Percentiles rank a stretch among this genome's conserved stretches.
Conservation (phyloP, 2,329 filamentous ascomycete species). For the Malbranchea cinnamomea region DNA sequence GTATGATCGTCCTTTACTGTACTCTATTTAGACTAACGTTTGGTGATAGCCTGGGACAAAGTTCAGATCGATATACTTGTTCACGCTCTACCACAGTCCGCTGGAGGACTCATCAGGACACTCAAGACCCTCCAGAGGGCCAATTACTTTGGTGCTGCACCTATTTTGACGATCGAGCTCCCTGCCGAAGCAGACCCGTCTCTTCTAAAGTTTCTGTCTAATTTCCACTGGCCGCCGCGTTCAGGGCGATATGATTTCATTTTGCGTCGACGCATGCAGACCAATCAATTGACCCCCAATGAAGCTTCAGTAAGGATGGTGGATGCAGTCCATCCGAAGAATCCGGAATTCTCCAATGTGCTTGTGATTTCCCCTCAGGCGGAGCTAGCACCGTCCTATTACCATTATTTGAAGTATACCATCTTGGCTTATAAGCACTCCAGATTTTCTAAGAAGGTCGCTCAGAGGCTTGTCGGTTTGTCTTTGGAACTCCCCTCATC, state of each 20-base stretch:
- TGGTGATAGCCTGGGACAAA: constrained; percentile 54
- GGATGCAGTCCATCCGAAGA: constrained; percentile 73
- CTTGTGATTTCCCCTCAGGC: constrained; percentile 71
- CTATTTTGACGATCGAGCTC: constrained; percentile 72
- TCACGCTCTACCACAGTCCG: constrained; percentile 54
- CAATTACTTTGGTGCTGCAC: constrained; percentile 57
- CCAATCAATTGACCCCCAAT: constrained; percentile 44
- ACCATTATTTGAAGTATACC: constrained; percentile 69
- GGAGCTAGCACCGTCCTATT: constrained; percentile 68
- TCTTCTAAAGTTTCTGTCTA: constrained; percentile 46
- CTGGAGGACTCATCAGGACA: constrained; percentile 61
- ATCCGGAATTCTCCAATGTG: constrained; percentile 52
- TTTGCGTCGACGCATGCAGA: constrained; percentile 58
- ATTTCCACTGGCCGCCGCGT: constrained; percentile 52
- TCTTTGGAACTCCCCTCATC: constrained; percentile 58
- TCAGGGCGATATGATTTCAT: constrained; percentile 39
- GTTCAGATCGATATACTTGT: constrained; percentile 70
- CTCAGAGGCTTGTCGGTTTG: constrained; percentile 54
- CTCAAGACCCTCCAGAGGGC: constrained; percentile 60
- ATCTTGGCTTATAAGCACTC: constrained; percentile 69
- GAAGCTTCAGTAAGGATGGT: constrained; percentile 62
- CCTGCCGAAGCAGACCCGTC: constrained; percentile 53
- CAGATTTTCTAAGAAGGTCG: constrained; percentile 26
- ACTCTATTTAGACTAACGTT: constrained; percentile 7
- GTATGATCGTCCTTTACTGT: background rate